phyloP scores from a whole-genome alignment of 1,284 basidiomycete species.

The Sanghuangporus weigelae region DNA sequence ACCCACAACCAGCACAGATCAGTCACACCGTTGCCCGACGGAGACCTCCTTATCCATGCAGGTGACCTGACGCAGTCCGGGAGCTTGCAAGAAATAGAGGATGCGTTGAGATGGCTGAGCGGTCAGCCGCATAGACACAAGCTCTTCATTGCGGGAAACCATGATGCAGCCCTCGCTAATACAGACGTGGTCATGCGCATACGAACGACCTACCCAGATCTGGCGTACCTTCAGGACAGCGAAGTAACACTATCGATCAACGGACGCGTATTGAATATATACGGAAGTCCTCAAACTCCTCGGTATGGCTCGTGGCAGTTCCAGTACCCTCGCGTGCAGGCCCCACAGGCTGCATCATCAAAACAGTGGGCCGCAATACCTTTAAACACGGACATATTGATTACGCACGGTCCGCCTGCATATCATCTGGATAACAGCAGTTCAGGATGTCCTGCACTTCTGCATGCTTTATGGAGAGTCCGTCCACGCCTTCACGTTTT shows the following conservation, averaged over 20 bases:
- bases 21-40: conserved; percentile 12
- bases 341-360: conserved; percentile 8
- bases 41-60: conserved; percentile 21
- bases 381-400: conserved; percentile 31
- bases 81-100: conserved; percentile 15
- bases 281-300: conserved; percentile 34
- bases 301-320: conserved; percentile 31
- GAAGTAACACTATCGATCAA: conserved; percentile 23
- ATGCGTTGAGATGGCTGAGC: conserved; percentile 22
- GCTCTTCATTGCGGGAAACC: conserved; percentile 38
- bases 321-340: conserved; percentile 29
- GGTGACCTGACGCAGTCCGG: conserved; percentile 20
- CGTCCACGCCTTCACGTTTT: conserved; percentile 35
- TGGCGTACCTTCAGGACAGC: conserved; percentile 30
- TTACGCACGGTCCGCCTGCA: conserved; percentile 39
- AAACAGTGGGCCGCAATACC: conserved; percentile 27
- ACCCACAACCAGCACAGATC: conserved; percentile 15
- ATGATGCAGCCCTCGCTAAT: conserved; percentile 28
- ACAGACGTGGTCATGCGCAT: background rate
- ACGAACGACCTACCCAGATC: conserved; percentile 17
- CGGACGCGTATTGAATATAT: conserved; percentile 28
- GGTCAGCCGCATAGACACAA: conserved; percentile 33
- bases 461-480: conserved; percentile 29
- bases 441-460: conserved; percentile 30
- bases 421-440: conserved; percentile 28